Evolutionary conservation across 805 yeast genomes (phyloP).

Genomic region (Candida hispaniensis): DNA sequence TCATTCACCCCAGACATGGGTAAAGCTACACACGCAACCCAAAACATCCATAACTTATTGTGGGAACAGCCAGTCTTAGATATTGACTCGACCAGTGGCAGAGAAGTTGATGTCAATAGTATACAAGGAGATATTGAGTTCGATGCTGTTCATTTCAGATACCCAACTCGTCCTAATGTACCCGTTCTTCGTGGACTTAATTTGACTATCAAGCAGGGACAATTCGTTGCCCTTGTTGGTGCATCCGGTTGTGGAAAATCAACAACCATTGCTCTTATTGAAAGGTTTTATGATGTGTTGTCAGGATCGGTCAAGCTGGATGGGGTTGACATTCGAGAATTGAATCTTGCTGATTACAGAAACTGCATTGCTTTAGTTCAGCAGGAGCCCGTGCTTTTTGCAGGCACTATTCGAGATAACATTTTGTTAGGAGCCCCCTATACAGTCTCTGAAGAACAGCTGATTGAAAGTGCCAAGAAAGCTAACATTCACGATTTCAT

Average conservation of each 20-base stretch:
- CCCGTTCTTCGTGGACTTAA: constrained; percentile 42
- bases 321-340: constrained; percentile 38
- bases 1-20: constrained; percentile 37
- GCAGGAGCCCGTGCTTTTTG: constrained; percentile 49
- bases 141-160: constrained; percentile 48
- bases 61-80: constrained; percentile 32
- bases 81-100: constrained; percentile 26
- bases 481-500: constrained; percentile 53
- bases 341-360: constrained; percentile 42
- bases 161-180: constrained; percentile 47
- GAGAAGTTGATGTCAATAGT: constrained; percentile 23
- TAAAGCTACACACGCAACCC: constrained; percentile 32
- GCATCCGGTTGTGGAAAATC: constrained; percentile 55
- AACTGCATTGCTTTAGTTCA: constrained; percentile 48
- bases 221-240: constrained; percentile 57
- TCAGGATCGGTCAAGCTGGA: constrained; percentile 43
- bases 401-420: constrained; percentile 47
- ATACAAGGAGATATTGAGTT: constrained; percentile 46
- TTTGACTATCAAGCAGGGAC: constrained; percentile 39
- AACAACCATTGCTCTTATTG: constrained; percentile 42
- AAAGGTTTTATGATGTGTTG: constrained; percentile 43
- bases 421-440: constrained; percentile 39
- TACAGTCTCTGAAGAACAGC: constrained; percentile 33
- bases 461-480: constrained; percentile 37
- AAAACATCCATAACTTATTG: constrained; percentile 28